Percentiles rank a stretch among this genome's conserved stretches.
These are phyloP conservation scores for Cystobasidium pallidum DNA, from an alignment of 1,284 basidiomycete genomes.

Conservation along the genomic window DNA sequence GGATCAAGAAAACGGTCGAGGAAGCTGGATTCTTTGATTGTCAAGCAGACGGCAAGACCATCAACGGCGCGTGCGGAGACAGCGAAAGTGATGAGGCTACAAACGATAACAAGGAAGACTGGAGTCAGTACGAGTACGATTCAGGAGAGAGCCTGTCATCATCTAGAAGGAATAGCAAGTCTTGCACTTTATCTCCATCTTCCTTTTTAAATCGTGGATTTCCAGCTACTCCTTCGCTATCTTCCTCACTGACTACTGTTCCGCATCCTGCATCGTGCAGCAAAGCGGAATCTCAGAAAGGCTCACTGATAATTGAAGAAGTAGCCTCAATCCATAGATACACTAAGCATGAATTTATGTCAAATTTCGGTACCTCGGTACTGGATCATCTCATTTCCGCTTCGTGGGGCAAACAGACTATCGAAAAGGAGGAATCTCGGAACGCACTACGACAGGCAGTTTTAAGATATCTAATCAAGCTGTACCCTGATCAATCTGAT, in stretches of 20 bases:
- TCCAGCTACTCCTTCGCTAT: background rate
- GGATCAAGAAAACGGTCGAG: slow-evolving; percentile 5
- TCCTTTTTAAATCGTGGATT: background rate
- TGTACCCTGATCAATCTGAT: slow-evolving; percentile 8
- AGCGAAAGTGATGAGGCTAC: background rate
- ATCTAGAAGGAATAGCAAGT: slow-evolving; percentile 6
- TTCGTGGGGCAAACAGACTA: slow-evolving; percentile 18
- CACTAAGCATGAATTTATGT: slow-evolving; percentile 24
- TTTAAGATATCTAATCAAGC: background rate
- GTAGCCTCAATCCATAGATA: slow-evolving; percentile 4
- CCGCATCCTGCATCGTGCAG: background rate
- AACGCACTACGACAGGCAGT: background rate
- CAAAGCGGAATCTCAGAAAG: background rate
- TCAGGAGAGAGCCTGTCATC: background rate
- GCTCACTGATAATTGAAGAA: slow-evolving; percentile 18
- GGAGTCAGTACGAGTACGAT: slow-evolving; percentile 8
- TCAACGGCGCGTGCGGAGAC: background rate
- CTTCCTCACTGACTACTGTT: background rate
- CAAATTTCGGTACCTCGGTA: slow-evolving; percentile 21
- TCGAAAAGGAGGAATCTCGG: background rate
- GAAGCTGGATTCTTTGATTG: background rate
- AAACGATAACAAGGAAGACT: slow-evolving; percentile 1
- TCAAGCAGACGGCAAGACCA: background rate
- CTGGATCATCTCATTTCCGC: slow-evolving; percentile 14
- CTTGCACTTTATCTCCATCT: background rate